phyloP scores from a whole-genome alignment of 2,329 filamentous ascomycete genomes.

The Raffaelea deltoideospora region DNA sequence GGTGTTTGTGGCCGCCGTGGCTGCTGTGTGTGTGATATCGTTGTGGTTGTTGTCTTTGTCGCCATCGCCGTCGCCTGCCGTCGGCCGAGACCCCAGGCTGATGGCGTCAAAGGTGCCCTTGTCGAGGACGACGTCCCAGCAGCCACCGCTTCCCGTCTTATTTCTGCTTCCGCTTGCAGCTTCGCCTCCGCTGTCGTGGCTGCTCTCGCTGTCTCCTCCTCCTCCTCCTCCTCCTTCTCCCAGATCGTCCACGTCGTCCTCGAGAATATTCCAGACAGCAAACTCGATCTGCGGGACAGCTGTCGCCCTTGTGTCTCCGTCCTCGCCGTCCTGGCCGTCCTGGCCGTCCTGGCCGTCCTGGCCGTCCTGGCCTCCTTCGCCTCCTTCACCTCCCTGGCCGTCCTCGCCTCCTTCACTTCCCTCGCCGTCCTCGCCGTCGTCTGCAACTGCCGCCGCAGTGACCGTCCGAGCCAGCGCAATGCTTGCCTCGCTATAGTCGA shows the following conservation, averaged over 20 bases:
- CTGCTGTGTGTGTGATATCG: conserved; percentile 1
- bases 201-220: background rate
- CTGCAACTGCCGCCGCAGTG: conserved; percentile 21
- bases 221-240: conserved; percentile 9
- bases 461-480: conserved; percentile 60
- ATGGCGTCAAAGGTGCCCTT: conserved; percentile 98
- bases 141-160: too few relatives aligned
- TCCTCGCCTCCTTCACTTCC: conserved; percentile 6
- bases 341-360: conserved; percentile 4
- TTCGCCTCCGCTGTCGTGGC: too few relatives aligned
- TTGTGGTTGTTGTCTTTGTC: background rate
- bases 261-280: conserved; percentile 48
- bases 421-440: conserved; percentile 7
- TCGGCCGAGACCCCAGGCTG: conserved; percentile 47
- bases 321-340: background rate
- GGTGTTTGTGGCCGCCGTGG: conserved; percentile 34
- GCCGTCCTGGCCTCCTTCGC: conserved; percentile 15
- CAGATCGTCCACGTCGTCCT: conserved; percentile 18
- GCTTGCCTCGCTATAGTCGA: conserved; percentile 72
- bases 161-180: too few relatives aligned
- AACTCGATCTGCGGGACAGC: conserved; percentile 23
- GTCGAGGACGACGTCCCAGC: conserved; percentile 88
- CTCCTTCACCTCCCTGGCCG: background rate
- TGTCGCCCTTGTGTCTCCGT: conserved; percentile 1
- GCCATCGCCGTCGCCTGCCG: background rate